These are phyloP conservation scores for Russula griseocarnosa DNA, from an alignment of 768 basidiomycete genomes.

Conservation along the genomic window DNA sequence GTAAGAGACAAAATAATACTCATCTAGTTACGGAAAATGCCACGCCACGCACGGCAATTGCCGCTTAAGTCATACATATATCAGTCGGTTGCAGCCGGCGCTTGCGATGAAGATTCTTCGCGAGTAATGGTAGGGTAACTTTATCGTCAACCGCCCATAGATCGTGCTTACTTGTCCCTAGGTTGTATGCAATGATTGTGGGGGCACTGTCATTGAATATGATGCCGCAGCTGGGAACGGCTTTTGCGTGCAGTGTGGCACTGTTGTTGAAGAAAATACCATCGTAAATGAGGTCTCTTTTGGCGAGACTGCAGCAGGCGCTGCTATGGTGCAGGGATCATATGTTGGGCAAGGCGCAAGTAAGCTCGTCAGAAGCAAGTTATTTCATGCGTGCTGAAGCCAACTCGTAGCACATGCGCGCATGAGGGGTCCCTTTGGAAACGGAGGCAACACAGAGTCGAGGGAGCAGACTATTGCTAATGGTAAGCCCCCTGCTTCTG, in stretches of 20 bases:
- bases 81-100: too few relatives aligned
- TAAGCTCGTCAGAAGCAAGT: slow-evolving; percentile 41
- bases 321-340: slow-evolving; percentile 92
- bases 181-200: slow-evolving; percentile 70
- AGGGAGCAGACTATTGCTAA: slow-evolving; percentile 90
- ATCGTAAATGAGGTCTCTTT: slow-evolving; percentile 94
- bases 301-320: slow-evolving; percentile 88
- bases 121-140: slow-evolving; percentile 12
- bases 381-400: background rate
- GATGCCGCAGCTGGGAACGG: slow-evolving; percentile 81
- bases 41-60: slow-evolving; percentile 3
- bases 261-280: slow-evolving; percentile 87
- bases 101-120: background rate
- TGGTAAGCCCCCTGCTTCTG: slow-evolving; percentile 45
- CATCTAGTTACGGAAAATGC: background rate
- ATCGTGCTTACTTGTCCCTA: slow-evolving; percentile 20
- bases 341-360: slow-evolving; percentile 90
- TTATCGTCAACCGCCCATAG: background rate
- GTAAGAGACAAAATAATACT: background rate
- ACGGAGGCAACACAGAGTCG: slow-evolving; percentile 73
- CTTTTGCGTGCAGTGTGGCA: slow-evolving; percentile 82
- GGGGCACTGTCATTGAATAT: slow-evolving; percentile 81
- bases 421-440: slow-evolving; percentile 79
- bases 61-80: background rate
- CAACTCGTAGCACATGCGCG: slow-evolving; percentile 62